phyloP scores from a whole-genome alignment of 208 protist genomes.

The Naegleria fowleri region DNA sequence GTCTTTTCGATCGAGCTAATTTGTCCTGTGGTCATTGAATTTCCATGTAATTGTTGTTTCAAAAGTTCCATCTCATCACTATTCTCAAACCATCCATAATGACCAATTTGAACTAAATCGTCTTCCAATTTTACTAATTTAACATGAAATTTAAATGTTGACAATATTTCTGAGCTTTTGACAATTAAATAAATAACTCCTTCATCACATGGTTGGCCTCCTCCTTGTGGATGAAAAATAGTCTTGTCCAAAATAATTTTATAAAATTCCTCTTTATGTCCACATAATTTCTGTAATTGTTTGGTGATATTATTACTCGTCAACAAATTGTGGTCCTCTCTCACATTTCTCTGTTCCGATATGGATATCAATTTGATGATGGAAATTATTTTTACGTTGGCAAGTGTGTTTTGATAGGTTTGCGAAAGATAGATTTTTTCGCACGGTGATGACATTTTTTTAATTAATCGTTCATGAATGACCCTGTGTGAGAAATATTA shows the following conservation, averaged over 20 bases:
- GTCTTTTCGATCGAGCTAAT: too few relatives aligned
- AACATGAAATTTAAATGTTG: not conserved
- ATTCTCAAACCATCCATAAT: not conserved
- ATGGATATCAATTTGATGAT: not conserved
- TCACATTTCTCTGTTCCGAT: not conserved
- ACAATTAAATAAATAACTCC: not conserved
- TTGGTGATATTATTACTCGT: not conserved
- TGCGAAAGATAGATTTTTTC: too few relatives aligned
- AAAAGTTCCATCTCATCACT: not conserved
- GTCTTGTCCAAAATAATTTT: not conserved
- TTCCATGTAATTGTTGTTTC: too few relatives aligned
- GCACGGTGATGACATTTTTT: too few relatives aligned
- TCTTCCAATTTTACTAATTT: not conserved
- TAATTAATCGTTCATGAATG: too few relatives aligned
- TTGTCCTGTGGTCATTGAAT: too few relatives aligned
- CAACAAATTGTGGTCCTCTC: too few relatives aligned
- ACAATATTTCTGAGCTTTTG: not conserved
- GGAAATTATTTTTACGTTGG: not conserved
- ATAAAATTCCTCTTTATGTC: not conserved
- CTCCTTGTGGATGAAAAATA: not conserved
- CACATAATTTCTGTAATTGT: not conserved
- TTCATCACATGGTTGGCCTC: not conserved
- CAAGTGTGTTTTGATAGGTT: too few relatives aligned
- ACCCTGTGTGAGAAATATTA: too few relatives aligned
- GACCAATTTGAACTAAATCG: not conserved